Conservation (phyloP, 2,329 filamentous ascomycete genomes). For the Alternaria sp. region DNA sequence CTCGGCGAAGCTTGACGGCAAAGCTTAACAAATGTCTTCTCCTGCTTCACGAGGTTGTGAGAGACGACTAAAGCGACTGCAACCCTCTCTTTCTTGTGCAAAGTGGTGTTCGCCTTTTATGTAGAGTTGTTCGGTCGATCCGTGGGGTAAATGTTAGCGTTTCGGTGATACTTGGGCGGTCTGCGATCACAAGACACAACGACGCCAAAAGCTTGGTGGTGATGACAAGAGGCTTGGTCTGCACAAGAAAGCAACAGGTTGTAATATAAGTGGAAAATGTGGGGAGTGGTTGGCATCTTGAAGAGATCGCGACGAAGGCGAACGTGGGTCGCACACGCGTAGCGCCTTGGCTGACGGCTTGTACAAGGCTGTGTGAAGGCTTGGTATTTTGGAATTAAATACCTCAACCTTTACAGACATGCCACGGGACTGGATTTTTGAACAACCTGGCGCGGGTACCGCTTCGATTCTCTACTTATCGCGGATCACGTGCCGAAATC, state of each 20-base stretch:
- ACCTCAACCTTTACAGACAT: slow-evolving; percentile 2
- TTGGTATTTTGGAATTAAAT: slow-evolving; percentile 5
- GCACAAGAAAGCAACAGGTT: neutral
- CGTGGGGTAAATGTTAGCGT: neutral
- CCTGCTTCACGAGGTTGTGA: neutral
- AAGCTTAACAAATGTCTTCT: slow-evolving; percentile 3
- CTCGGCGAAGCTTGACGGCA: slow-evolving; percentile 13
- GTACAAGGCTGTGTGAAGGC: slow-evolving; percentile 3
- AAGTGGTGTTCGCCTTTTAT: neutral
- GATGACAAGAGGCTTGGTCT: neutral
- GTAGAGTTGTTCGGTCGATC: neutral
- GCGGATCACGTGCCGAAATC: slow-evolving; percentile 24
- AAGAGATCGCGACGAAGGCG: slow-evolving; percentile 3
- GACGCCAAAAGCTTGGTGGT: neutral
- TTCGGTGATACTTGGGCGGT: neutral
- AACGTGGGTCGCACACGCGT: slow-evolving; percentile 4
- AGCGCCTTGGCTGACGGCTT: slow-evolving; percentile 22
- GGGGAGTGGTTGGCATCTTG: neutral
- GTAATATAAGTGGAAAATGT: neutral
- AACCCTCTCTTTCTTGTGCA: neutral
- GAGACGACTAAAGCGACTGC: neutral
- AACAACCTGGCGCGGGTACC: slow-evolving; percentile 15
- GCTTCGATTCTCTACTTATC: slow-evolving; percentile 31
- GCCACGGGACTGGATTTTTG: slow-evolving; percentile 4
- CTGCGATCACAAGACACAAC: neutral